Percentiles rank a stretch among this genome's conserved stretches.
Evolutionary conservation across 352 stramenopile genomes (phyloP).

Genomic region (Phytophthora aleatoria): DNA sequence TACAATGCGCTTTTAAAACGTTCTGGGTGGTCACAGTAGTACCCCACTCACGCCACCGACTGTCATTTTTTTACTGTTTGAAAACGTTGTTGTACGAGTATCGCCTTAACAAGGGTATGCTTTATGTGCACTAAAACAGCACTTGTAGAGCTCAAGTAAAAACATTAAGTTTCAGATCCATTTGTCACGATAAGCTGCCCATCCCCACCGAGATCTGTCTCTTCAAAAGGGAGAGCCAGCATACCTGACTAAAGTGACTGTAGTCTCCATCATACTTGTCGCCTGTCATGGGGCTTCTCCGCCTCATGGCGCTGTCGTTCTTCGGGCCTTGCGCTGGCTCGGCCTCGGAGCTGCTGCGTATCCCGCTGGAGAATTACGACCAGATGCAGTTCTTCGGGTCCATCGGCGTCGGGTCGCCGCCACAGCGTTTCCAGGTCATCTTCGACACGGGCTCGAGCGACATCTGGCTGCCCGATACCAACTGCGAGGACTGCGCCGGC

Average conservation of each 20-base stretch:
- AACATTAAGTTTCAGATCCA: background rate
- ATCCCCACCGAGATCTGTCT: constrained; percentile 20
- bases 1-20: too few relatives aligned
- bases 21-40: too few relatives aligned
- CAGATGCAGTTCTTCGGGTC: constrained; percentile 79
- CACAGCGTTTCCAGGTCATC: constrained; percentile 72
- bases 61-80: constrained; percentile 10
- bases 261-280: constrained; percentile 3
- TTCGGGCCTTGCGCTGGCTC: background rate
- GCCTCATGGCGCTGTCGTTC: constrained; percentile 4
- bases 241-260: background rate
- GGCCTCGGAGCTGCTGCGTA: constrained; percentile 41
- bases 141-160: too few relatives aligned
- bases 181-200: constrained; percentile 6
- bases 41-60: background rate
- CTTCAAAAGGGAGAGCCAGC: constrained; percentile 11
- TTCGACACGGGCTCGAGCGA: constrained; percentile 83
- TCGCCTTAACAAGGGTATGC: background rate
- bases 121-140: background rate
- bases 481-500: constrained; percentile 52
- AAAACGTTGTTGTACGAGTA: background rate
- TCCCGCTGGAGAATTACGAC: constrained; percentile 76
- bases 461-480: constrained; percentile 56
- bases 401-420: constrained; percentile 62
- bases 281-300: constrained; percentile 14